phyloP scores from a whole-genome alignment of 2,329 filamentous ascomycete genomes.

The Plectosphaerella sp. region DNA sequence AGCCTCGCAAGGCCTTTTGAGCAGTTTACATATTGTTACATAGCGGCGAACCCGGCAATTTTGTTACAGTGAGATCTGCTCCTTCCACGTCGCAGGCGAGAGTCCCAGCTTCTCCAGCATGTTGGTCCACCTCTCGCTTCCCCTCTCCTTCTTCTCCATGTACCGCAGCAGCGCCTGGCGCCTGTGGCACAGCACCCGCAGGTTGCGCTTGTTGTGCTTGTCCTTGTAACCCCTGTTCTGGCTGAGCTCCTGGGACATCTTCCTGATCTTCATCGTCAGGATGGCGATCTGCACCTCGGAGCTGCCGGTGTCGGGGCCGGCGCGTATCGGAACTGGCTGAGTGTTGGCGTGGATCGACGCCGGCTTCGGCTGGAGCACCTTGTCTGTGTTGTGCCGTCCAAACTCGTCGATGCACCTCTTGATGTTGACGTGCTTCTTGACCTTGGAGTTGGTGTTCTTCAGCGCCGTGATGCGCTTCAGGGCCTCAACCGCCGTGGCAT shows the following conservation, averaged over 20 bases:
- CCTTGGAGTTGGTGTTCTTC: constrained; percentile 71
- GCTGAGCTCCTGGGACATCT: constrained; percentile 68
- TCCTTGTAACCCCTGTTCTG: constrained; percentile 70
- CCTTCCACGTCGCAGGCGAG: constrained; percentile 84
- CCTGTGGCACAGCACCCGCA: constrained; percentile 80
- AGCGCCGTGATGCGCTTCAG: constrained; percentile 76
- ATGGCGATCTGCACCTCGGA: constrained; percentile 98
- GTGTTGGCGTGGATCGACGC: constrained; percentile 37
- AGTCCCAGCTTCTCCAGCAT: constrained; percentile 80
- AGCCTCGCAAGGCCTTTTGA: constrained; percentile 12
- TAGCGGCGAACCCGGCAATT: constrained; percentile 28
- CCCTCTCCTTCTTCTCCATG: constrained; percentile 82
- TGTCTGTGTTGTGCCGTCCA: constrained; percentile 86
- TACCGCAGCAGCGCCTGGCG: constrained; percentile 87
- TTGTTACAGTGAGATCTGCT: constrained; percentile 71
- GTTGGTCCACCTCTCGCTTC: constrained; percentile 84
- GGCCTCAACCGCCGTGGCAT: constrained; percentile 68
- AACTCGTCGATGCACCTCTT: constrained; percentile 81
- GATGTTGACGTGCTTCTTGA: constrained; percentile 77
- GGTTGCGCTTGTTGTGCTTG: constrained; percentile 89
- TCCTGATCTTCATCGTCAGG: constrained; percentile 87
- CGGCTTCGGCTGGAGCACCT: constrained; percentile 58
- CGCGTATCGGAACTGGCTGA: constrained; percentile 47
- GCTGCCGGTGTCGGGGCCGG: constrained; percentile 90
- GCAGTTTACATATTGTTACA: constrained; percentile 40